phyloP scores from a whole-genome alignment of 768 basidiomycete genomes.

The Lentinula raphanica region DNA sequence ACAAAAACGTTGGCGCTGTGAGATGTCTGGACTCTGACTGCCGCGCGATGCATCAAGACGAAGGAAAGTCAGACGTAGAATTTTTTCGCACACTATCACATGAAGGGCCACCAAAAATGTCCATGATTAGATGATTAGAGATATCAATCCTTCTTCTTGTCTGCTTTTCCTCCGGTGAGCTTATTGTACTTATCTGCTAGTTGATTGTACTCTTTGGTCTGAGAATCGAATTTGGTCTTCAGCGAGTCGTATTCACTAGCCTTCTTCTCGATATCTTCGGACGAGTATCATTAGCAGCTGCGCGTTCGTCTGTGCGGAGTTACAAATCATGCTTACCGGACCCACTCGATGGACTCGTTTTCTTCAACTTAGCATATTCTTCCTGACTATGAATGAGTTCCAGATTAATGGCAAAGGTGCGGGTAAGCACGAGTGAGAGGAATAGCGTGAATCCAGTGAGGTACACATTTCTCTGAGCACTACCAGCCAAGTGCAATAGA shows the following conservation, averaged over 20 bases:
- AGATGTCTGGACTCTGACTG: no score
- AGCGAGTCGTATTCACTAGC: constrained; percentile 32
- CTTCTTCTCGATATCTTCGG: background rate
- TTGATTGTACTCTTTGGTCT: constrained; percentile 55
- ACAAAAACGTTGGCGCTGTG: no score
- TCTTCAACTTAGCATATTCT: constrained; percentile 75
- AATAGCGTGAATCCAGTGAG: constrained; percentile 92
- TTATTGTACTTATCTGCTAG: constrained; percentile 53
- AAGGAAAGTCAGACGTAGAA: no score
- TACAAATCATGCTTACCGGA: background rate
- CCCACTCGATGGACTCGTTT: background rate
- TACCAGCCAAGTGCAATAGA: constrained; percentile 23
- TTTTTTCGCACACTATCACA: no score
- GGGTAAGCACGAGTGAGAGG: constrained; percentile 90
- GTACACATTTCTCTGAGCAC: constrained; percentile 87
- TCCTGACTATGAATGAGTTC: constrained; percentile 90
- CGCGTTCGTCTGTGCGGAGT: background rate
- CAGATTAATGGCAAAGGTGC: constrained; percentile 87
- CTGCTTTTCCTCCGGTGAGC: constrained; percentile 40
- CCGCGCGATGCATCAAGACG: no score
- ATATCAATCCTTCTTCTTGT: constrained; percentile 41
- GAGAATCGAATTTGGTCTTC: constrained; percentile 54
- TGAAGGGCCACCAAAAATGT: no score
- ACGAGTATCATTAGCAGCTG: background rate
- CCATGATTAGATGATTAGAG: no score